Base-by-base conservation (phyloP, 2,329 filamentous ascomycete species). In the Botryosphaeria dothidea region DNA sequence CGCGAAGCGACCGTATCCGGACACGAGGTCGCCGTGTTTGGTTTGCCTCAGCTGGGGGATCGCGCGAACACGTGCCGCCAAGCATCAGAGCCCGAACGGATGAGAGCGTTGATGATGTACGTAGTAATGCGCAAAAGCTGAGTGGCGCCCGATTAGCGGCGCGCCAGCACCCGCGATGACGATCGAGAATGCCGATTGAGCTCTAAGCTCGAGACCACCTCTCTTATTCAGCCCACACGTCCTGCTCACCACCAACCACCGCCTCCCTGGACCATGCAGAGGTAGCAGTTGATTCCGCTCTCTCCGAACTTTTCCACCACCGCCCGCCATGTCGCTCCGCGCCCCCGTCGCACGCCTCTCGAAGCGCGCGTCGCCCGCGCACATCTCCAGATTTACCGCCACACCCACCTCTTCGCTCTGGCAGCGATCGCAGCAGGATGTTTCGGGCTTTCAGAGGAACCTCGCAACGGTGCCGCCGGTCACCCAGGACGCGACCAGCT, bases 401-500 rank as follows among this genome's bases (percentile, higher is more conserved):
- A 71, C 70, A 62, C 72, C 72, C 65, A 72, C 70, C 65, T 71
- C 72, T 62, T 70, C 73, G 69, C 74, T 75, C 72, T 78, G 72
- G 75, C 51, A 58, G 34, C 78, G 45, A 49, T 7, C 49, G 25
- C 34, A 29, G 21, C 48, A 49, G 25, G 60, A 62, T 38, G 38
- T 21, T 23, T 36, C 45, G 8, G 41, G n/a, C 0, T 3, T 29
- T 2, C 62, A 65, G n/a, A 49, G 60, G 45, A 60, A 21, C 43
- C 52, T 65, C 13, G 63, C 63, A 29, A 65, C 63, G 3, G 88
- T 87, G 4, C 90, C 91, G 11, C 91, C 92, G 7, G 92, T 95
- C 23, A 93, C 91, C 0, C 92, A 96, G 77, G 85, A 92, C 84
- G 83, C 86, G 6, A 86, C 86, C 0, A 86, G 85, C 56, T 84